phyloP scores from a whole-genome alignment of 1,284 basidiomycete species.

The Singerocomus inundabilis region DNA sequence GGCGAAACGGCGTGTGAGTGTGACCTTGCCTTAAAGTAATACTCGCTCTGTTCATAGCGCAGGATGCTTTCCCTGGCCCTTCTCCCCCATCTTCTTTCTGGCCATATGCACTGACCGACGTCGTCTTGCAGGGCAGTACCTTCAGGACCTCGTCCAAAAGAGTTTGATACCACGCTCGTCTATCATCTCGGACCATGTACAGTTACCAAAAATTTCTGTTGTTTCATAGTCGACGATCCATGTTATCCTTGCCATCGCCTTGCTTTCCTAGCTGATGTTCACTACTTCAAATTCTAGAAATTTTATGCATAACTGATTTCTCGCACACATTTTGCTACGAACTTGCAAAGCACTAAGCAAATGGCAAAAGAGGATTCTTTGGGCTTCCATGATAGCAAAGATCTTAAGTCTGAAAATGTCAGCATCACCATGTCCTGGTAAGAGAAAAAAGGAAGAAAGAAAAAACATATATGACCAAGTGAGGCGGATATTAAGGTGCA shows the following conservation, averaged over 20 bases:
- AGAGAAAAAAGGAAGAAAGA: neutral
- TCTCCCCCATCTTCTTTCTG: too few relatives aligned
- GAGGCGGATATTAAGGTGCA: constrained; percentile 38
- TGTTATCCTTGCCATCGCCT: neutral
- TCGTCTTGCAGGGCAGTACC: too few relatives aligned
- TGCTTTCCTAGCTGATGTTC: constrained; percentile 2
- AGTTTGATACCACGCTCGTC: neutral
- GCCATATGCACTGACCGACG: too few relatives aligned
- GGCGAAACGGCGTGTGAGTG: too few relatives aligned
- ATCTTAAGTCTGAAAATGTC: constrained; percentile 24
- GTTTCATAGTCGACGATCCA: neutral
- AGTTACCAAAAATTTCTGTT: neutral
- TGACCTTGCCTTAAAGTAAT: too few relatives aligned
- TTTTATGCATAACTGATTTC: constrained; percentile 11
- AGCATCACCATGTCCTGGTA: constrained; percentile 30
- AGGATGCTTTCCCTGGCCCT: too few relatives aligned
- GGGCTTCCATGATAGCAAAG: constrained; percentile 30
- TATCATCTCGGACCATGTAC: neutral
- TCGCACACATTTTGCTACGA: constrained; percentile 20
- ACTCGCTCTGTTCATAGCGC: too few relatives aligned
- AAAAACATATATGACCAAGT: constrained; percentile 33
- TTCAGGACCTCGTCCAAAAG: too few relatives aligned
- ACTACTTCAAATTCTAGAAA: neutral
- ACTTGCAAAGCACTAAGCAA: constrained; percentile 31
- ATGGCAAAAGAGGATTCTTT: constrained; percentile 25